These are phyloP conservation scores for Lecanosticta acicola DNA, from an alignment of 2,329 filamentous ascomycete species.

Conservation along the genomic window DNA sequence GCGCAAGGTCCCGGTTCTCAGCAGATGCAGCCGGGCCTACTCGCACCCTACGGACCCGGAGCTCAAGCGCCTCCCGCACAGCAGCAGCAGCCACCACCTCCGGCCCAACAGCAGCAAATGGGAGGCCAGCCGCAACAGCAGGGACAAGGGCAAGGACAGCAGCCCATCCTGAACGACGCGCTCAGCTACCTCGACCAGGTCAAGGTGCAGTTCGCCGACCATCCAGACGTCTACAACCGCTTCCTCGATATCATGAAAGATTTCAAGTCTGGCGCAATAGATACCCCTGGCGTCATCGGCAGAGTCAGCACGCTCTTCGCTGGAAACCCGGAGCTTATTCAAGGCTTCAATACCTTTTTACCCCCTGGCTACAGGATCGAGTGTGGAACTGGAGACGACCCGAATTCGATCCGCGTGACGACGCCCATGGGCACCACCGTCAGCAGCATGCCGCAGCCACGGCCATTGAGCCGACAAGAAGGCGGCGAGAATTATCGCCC, in stretches of 20 bases:
- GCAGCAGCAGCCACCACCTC: constrained; percentile 23
- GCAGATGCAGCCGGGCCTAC: constrained; percentile 41
- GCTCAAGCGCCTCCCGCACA: constrained; percentile 17
- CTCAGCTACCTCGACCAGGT: constrained; percentile 97
- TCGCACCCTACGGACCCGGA: constrained; percentile 43
- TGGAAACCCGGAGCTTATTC: constrained; percentile 79
- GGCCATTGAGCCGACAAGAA: constrained; percentile 36
- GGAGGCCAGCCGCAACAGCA: constrained; percentile 25
- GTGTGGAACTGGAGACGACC: constrained; percentile 87
- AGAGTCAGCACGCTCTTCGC: constrained; percentile 93
- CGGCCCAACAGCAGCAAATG: constrained; percentile 24
- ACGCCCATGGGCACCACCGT: constrained; percentile 97
- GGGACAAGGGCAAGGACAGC: constrained; percentile 66
- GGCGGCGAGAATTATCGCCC: constrained; percentile 22
- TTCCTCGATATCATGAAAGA: constrained; percentile 99
- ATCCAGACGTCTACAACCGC: constrained; percentile 93
- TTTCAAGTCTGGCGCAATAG: constrained; percentile 97
- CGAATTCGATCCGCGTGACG: constrained; percentile 92
- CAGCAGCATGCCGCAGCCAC: constrained; percentile 65
- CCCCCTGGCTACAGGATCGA: constrained; percentile 94
- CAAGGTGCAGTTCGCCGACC: constrained; percentile 94
- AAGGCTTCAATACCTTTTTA: constrained; percentile 97
- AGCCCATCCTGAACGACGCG: constrained; percentile 80
- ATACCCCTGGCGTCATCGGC: constrained; percentile 95
- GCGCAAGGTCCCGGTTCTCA: constrained; percentile 44